Evolutionary conservation across 2,329 filamentous ascomycete genomes (phyloP).

Genomic region (Sclerotiophoma versabilis): DNA sequence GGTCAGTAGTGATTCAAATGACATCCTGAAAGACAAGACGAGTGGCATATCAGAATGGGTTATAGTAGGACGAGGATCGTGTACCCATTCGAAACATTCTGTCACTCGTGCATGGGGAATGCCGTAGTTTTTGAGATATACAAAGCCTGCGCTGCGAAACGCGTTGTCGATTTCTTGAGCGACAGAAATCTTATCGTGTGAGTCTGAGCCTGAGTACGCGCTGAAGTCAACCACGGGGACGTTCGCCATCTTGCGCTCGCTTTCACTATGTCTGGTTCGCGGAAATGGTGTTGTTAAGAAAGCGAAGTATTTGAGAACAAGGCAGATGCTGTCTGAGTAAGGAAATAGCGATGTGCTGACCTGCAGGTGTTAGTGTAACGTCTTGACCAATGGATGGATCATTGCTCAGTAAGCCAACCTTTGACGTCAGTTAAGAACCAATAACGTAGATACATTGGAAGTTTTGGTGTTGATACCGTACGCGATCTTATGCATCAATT

Average conservation of each 20-base stretch:
- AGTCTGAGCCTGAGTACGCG: conserved; percentile 27
- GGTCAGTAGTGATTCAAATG: too few species aligned
- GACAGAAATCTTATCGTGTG: conserved; percentile 25
- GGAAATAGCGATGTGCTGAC: background rate
- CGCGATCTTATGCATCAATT: background rate
- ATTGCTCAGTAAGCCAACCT: too few species aligned
- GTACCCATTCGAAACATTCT: conserved; percentile 39
- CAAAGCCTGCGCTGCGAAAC: conserved; percentile 51
- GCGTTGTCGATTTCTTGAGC: conserved; percentile 49
- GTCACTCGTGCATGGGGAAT: conserved; percentile 40
- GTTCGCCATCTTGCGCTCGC: conserved; percentile 7
- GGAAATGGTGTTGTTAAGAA: background rate
- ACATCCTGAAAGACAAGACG: too few species aligned
- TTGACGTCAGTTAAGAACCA: too few species aligned
- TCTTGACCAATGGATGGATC: background rate
- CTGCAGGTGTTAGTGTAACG: background rate
- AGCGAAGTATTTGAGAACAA: background rate
- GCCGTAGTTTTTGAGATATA: conserved; percentile 52
- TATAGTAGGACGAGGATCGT: background rate
- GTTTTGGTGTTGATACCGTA: background rate
- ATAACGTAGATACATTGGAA: background rate
- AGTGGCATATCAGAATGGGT: too few species aligned
- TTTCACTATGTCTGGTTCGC: background rate
- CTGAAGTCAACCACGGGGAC: conserved; percentile 44
- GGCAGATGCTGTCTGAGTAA: background rate